phyloP scores from a whole-genome alignment of 75 land plant species.

The Azolla pinnata region DNA sequence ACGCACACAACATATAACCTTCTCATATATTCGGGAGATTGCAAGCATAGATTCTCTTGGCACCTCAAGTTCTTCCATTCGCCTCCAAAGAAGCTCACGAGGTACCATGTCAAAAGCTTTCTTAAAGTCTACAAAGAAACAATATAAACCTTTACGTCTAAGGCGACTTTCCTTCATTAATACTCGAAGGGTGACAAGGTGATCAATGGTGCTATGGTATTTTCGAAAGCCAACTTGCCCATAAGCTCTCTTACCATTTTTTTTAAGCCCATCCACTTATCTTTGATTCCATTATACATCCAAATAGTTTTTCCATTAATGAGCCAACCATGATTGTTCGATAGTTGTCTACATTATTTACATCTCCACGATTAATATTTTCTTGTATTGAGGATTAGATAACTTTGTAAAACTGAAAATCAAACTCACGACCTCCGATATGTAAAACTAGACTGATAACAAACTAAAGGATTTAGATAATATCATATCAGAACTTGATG shows the following conservation, averaged over 20 bases:
- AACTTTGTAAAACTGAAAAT: no score
- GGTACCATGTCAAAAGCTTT: constrained; percentile 4
- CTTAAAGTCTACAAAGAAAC: constrained; percentile 1
- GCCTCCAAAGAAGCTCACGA: neutral
- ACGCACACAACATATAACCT: neutral
- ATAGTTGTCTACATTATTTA: no score
- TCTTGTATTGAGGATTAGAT: no score
- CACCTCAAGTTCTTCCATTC: neutral
- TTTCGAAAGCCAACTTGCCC: neutral
- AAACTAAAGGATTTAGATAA: no score
- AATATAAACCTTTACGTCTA: constrained; percentile 1
- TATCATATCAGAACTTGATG: no score
- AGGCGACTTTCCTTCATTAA: neutral
- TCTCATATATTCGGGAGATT: neutral
- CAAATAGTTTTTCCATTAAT: neutral
- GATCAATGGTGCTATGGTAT: neutral
- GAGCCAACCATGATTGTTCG: no score
- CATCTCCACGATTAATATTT: no score
- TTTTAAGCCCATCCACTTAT: neutral
- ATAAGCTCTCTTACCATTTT: neutral
- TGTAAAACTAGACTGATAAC: no score
- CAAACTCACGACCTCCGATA: no score
- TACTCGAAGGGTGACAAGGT: neutral
- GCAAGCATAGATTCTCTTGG: neutral
- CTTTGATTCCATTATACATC: neutral